A percentile compares a stretch with the other conserved stretches of the same genome.
Conservation (phyloP, 192 early-diverging fungal genomes). For the Phycomyces blakesleeanus region DNA sequence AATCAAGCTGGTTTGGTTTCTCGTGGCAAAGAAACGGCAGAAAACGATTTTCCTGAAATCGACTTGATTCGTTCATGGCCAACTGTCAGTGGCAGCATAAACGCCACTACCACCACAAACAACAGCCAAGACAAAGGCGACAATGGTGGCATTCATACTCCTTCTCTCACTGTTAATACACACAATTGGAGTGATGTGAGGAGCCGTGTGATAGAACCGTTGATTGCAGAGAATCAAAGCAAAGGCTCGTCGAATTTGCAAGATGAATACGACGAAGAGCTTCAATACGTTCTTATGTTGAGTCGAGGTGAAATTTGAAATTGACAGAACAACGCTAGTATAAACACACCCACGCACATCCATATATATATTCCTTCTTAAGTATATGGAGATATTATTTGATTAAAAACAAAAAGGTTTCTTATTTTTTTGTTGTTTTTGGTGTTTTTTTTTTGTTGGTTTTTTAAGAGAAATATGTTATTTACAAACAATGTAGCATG, state of each 20-base stretch:
- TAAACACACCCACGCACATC: too few relatives aligned
- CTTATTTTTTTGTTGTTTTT: neutral
- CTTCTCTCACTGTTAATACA: neutral
- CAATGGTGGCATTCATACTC: constrained; percentile 8
- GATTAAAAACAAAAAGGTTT: too few relatives aligned
- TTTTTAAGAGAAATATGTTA: neutral
- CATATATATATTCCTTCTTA: too few relatives aligned
- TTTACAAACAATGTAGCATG: neutral
- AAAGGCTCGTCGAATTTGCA: neutral
- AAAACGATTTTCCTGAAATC: neutral
- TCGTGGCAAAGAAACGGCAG: too few relatives aligned
- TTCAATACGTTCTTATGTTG: constrained; percentile 29
- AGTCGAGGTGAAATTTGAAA: constrained; percentile 6
- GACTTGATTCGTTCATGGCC: neutral
- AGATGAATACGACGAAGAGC: constrained; percentile 32
- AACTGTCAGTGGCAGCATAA: neutral
- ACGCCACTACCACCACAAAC: neutral
- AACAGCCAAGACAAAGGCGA: too few relatives aligned
- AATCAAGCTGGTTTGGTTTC: neutral
- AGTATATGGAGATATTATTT: too few relatives aligned
- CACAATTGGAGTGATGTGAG: neutral
- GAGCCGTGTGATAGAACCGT: neutral
- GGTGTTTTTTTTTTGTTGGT: too few relatives aligned
- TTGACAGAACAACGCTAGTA: neutral
- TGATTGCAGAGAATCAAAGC: neutral